phyloP scores from a whole-genome alignment of 345 rosid species.

The Sonneratia alba region DNA sequence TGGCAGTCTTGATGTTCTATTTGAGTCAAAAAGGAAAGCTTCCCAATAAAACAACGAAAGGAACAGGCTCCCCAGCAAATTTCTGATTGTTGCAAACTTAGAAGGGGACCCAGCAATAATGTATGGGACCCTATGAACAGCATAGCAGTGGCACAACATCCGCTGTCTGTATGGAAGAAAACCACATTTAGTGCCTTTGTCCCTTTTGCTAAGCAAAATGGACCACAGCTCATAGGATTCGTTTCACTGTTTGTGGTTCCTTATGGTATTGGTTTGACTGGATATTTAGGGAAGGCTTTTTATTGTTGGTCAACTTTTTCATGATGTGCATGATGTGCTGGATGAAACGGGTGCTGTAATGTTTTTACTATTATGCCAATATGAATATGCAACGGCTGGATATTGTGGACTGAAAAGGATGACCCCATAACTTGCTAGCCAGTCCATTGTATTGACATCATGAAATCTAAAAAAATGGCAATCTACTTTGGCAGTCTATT shows the following conservation, averaged over 20 bases:
- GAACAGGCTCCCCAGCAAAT: background rate
- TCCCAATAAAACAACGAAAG: background rate
- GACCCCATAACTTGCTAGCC: background rate
- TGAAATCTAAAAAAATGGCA: background rate
- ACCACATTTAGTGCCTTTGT: background rate
- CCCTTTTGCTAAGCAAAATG: background rate
- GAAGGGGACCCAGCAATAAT: background rate
- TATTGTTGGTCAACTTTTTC: background rate
- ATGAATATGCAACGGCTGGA: background rate
- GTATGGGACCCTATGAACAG: background rate
- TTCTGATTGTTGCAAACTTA: background rate
- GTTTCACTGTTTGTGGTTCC: background rate
- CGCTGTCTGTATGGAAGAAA: background rate
- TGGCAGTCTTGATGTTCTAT: background rate
- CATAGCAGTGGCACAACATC: background rate
- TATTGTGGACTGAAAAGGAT: background rate
- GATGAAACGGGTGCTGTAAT: background rate
- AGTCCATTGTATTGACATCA: background rate
- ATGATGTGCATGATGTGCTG: background rate
- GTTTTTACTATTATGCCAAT: background rate
- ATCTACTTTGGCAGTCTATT: background rate
- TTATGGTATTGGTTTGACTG: background rate
- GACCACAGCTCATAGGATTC: background rate
- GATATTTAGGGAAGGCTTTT: background rate
- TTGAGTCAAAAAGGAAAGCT: background rate